Base-by-base conservation (phyloP, 805 yeast species). In the Phaffomyces antillensis region DNA sequence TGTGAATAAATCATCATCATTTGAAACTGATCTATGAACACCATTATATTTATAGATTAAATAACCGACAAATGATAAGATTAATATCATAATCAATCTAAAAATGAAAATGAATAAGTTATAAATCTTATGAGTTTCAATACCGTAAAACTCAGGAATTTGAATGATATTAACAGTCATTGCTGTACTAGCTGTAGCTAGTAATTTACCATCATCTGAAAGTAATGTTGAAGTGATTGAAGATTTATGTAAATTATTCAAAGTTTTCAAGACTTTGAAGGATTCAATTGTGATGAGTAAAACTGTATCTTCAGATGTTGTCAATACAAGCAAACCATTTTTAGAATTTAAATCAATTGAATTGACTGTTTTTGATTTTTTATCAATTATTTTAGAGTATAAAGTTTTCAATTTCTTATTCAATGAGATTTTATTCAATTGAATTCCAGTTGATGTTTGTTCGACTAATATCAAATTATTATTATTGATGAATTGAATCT, bases 151-250 rank as follows among this genome's bases (percentile, higher is more conserved):
- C 26, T 63, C 65, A 4, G 93, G 90, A 28, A 87, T 63, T 47
- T 71, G 74, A 43, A 82, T 63, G 10, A 87, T 77, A 52, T 75
- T 79, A 28, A 89, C 73, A 1, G 87, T 71, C 48, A 83, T 81
- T 2, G 90, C 86, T 3, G 87, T 88, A 23, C 93, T 83, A 0
- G 80, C 84, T 26, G 86, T 76, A 3, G 89, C 95, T 41, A 88
- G 64, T 46, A 72, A 72, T 41, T 75, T 67, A 5, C 91, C 89
- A 58, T 79, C 73, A 3, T 84, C 82, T 6, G 88, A 82, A 48
- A 87, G 81, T 1, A 78, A 68, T 6, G 86, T 77, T 40, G 76
- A 73, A 0, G 96, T 86, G 40, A 89, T 80, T 30, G 91, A 84
- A 59, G 83, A 81, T 7, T 71, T 68, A 60, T 89, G 96, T 13